Percentiles rank a stretch among this genome's conserved stretches.
These are phyloP conservation scores for Agrocybe pediades DNA, from an alignment of 768 basidiomycete genomes.

Conservation along the genomic window DNA sequence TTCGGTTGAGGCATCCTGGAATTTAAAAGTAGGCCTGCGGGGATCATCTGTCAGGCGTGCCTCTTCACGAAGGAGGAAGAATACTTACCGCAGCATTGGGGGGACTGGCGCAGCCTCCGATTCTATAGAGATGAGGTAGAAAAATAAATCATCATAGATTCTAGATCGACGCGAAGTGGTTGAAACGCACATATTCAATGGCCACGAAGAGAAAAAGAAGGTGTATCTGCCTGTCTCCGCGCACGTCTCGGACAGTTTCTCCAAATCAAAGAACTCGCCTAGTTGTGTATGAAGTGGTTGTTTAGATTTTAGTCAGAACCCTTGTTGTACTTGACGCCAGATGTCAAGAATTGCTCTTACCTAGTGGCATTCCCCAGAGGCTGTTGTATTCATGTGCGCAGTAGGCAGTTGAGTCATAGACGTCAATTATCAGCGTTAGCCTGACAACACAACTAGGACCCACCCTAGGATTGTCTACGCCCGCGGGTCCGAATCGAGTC, in stretches of 20 bases:
- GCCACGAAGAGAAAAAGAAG: slow-evolving; percentile 80
- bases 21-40: slow-evolving; percentile 6
- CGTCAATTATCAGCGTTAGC: background rate
- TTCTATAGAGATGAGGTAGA: slow-evolving; percentile 30
- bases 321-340: background rate
- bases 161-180: slow-evolving; percentile 8
- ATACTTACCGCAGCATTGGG: slow-evolving; percentile 67
- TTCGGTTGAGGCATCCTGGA: background rate
- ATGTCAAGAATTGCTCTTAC: slow-evolving; percentile 31
- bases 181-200: slow-evolving; percentile 61
- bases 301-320: background rate
- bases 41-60: background rate
- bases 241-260: slow-evolving; percentile 58
- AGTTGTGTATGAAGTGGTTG: background rate
- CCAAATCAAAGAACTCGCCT: slow-evolving; percentile 77
- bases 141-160: background rate
- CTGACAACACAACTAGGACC: slow-evolving; percentile 19
- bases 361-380: slow-evolving; percentile 76
- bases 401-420: background rate
- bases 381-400: slow-evolving; percentile 28
- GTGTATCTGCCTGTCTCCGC: slow-evolving; percentile 62
- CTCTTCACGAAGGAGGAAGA: background rate
- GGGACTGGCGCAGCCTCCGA: slow-evolving; percentile 70
- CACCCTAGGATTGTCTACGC: slow-evolving; percentile 61
- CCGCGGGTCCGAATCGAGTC: background rate